Conservation (phyloP, 257 asterid species). For the Capsicum baccatum region DNA sequence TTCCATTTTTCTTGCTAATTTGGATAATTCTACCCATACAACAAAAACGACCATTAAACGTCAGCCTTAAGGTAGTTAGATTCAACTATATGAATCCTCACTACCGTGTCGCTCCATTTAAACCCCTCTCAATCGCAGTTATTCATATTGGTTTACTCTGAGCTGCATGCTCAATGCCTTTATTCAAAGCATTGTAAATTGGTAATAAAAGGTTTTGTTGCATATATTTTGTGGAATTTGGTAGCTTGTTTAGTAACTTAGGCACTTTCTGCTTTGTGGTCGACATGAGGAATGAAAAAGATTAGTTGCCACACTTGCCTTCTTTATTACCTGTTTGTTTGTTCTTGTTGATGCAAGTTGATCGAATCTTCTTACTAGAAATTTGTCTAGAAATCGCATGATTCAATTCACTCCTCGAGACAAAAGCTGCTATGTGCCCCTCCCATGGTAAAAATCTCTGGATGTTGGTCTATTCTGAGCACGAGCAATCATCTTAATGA, state of each 20-base stretch:
- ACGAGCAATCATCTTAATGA: background rate
- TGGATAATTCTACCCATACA: background rate
- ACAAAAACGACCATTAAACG: background rate
- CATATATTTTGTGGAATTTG: background rate
- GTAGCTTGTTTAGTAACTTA: background rate
- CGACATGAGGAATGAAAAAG: background rate
- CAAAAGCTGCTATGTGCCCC: background rate
- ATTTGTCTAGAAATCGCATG: background rate
- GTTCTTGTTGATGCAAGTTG: background rate
- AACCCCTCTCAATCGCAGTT: background rate
- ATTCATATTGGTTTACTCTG: constrained; percentile 7
- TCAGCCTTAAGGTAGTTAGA: background rate
- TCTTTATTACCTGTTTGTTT: background rate
- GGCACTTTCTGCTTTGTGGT: background rate
- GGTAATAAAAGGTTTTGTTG: background rate
- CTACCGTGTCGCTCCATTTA: background rate
- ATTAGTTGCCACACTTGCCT: background rate
- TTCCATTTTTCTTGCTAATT: background rate
- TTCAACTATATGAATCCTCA: background rate
- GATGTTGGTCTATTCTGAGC: background rate
- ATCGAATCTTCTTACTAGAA: background rate
- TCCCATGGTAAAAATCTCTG: background rate
- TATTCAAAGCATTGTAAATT: background rate
- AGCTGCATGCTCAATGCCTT: constrained; percentile 1
- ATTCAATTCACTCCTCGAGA: background rate